Percentiles rank a stretch among this genome's conserved stretches.
phyloP scores from a whole-genome alignment of 495 filamentous ascomycete species.

The Pseudomonodictys pantanalensis region DNA sequence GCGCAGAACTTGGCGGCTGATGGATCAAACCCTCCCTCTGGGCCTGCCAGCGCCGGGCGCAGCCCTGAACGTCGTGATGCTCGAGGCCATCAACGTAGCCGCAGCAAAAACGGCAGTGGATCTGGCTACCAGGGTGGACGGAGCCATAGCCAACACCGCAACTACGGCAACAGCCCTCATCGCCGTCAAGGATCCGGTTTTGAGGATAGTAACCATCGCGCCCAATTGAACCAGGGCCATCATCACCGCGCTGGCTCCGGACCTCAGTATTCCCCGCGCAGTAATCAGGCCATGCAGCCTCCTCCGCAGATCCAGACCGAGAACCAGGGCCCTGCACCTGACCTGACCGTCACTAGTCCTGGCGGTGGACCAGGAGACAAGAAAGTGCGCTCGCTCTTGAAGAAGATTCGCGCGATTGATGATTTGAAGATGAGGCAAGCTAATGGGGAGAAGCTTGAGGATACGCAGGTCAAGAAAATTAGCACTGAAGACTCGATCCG shows the following conservation, averaged over 20 bases:
- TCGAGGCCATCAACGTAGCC: slow-evolving; percentile 53
- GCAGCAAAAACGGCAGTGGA: slow-evolving; percentile 52
- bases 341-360: slow-evolving; percentile 49
- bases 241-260: slow-evolving; percentile 22
- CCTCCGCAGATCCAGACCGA: slow-evolving; percentile 13
- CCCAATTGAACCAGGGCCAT: slow-evolving; percentile 25
- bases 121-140: slow-evolving; percentile 31
- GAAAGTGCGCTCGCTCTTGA: slow-evolving; percentile 84
- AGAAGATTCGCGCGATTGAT: slow-evolving; percentile 96
- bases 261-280: slow-evolving; percentile 22
- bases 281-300: slow-evolving; percentile 13
- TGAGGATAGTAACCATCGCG: slow-evolving; percentile 14
- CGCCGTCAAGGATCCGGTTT: slow-evolving; percentile 28
- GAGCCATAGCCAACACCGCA: slow-evolving; percentile 40
- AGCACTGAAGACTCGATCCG: slow-evolving; percentile 77
- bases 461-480: slow-evolving; percentile 99
- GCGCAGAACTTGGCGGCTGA: slow-evolving; percentile 40
- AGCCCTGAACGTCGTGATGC: slow-evolving; percentile 64
- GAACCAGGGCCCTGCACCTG: slow-evolving; percentile 36
- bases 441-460: slow-evolving; percentile 91
- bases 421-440: slow-evolving; percentile 95
- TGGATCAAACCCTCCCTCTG: slow-evolving; percentile 18
- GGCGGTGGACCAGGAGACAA: slow-evolving; percentile 64
- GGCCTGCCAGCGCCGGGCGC: slow-evolving; percentile 41
- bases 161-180: slow-evolving; percentile 39